Conservation (phyloP, 2,329 filamentous ascomycete species). For the Fusarium illudens region DNA sequence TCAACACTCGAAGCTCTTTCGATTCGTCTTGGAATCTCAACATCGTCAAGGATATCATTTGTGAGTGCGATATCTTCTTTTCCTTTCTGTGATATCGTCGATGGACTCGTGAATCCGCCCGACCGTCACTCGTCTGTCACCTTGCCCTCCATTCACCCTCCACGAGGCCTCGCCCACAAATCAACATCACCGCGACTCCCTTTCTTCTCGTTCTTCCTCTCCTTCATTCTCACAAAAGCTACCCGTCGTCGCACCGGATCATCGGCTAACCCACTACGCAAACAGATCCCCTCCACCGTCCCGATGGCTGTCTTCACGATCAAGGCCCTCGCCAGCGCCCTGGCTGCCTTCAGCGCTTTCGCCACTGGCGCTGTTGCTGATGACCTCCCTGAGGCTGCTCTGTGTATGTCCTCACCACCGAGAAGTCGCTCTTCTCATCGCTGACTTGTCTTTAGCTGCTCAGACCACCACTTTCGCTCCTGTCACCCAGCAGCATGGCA, state of each 20-base stretch:
- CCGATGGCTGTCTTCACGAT: slow-evolving; percentile 45
- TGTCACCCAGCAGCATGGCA: slow-evolving; percentile 45
- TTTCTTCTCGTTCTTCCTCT: background rate
- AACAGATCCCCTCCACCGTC: slow-evolving; percentile 22
- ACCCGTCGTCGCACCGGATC: background rate
- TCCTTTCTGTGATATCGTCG: background rate
- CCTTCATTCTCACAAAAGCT: too few relatives aligned
- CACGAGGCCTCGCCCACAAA: background rate
- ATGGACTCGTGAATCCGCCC: background rate
- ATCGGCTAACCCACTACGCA: background rate
- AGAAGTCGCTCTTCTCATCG: background rate
- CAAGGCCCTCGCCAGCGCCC: slow-evolving; percentile 34
- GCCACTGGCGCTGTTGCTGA: slow-evolving; percentile 24
- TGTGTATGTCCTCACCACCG: slow-evolving; percentile 28
- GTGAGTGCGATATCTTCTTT: background rate
- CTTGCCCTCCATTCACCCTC: background rate
- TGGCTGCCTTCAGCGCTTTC: slow-evolving; percentile 38
- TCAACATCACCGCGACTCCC: background rate
- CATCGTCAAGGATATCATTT: slow-evolving; percentile 15
- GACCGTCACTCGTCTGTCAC: background rate
- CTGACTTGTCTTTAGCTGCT: slow-evolving; percentile 40
- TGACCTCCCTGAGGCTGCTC: slow-evolving; percentile 16
- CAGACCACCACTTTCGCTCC: slow-evolving; percentile 41
- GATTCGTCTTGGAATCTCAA: background rate
- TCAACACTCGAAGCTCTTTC: slow-evolving; percentile 5